Evolutionary conservation across 2,329 filamentous ascomycete species (phyloP), one percentile per base, ranked within the genome.

Genomic region (Orbilia javanica): DNA sequence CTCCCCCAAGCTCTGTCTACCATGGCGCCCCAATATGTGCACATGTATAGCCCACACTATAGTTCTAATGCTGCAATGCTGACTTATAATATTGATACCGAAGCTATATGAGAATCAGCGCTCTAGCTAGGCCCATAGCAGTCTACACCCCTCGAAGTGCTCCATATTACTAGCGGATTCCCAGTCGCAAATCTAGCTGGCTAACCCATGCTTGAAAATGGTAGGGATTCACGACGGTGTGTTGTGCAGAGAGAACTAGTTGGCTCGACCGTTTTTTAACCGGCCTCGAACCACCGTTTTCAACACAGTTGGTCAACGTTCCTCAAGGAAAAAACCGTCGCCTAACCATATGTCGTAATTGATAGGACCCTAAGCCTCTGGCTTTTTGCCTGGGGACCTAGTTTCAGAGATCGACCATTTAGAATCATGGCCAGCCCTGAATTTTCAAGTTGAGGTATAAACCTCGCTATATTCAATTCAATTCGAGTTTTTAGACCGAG

Each of bases 281-380:
- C n/a, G 18, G 34, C 55, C 52, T 57, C 11, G 34, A 60, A n/a
- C n/a, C n/a, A n/a, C 31, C 34, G 18, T 39, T 42, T 42, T 11
- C 34, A 60, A 42, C 11, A 34, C 20, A 42, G 42, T 22, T 13
- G 18, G 29, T 55, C 39, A 66, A 66, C 29, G 44, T n/a, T 20
- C 20, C 27, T 25, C 34, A 57, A 10, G 25, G 27, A 18, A 36
- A 22, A 20, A 8, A 27, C n/a, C 10, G 22, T n/a, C 42, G 34
- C 39, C 52, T 69, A 48, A 31, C 65, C 18, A 5, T 15, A 70
- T 52, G 42, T 57, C 36, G 48, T n/a, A 62, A 52, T 3, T 62
- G 18, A 27, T 48, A 70, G 18, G 42, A 15, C 57, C 67, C 42
- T 20, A 34, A 31, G 25, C 15, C 7, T 52, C 46, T 64, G 20